phyloP scores from a whole-genome alignment of 1,284 basidiomycete species.

The Cryptococcus jaspeensis region DNA sequence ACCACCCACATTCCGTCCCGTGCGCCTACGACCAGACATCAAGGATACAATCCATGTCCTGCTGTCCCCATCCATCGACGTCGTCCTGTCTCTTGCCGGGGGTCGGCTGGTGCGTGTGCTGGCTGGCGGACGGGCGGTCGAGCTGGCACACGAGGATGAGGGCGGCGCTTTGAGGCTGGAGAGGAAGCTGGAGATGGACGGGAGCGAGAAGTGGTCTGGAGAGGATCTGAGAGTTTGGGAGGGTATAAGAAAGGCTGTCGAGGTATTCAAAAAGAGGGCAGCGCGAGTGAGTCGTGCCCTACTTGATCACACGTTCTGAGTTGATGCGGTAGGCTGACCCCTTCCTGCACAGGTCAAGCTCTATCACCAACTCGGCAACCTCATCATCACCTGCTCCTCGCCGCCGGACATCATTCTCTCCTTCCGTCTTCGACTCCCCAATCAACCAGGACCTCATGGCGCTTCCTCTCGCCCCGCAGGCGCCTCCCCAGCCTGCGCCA shows the following conservation, averaged over 20 bases:
- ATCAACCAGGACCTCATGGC: not conserved
- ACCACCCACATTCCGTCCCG: constrained; percentile 19
- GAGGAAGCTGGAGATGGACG: not conserved
- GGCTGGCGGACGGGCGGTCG: not conserved
- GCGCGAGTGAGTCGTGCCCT: constrained; percentile 27
- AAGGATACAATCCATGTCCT: constrained; percentile 21
- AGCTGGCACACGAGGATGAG: not conserved
- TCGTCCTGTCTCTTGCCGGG: constrained; percentile 10
- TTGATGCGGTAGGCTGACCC: not conserved
- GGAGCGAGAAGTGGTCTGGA: constrained; percentile 15
- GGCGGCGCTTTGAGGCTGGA: not conserved
- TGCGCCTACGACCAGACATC: constrained; percentile 1
- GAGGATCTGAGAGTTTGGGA: constrained; percentile 25
- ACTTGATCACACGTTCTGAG: not conserved
- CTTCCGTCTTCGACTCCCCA: constrained; percentile 11
- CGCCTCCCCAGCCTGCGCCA: not conserved
- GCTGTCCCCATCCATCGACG: not conserved
- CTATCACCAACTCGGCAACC: constrained; percentile 31
- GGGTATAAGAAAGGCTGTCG: constrained; percentile 19
- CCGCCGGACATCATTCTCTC: constrained; percentile 39
- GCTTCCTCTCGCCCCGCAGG: constrained; percentile 21
- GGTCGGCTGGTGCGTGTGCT: not conserved
- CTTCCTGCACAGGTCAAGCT: constrained; percentile 30
- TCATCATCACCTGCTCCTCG: constrained; percentile 36
- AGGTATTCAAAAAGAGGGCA: constrained; percentile 30